Percentiles rank a stretch among this genome's conserved stretches.
Evolutionary conservation across 139 green algal genomes (phyloP).

Genomic region (Spirogloea muscicola): DNA sequence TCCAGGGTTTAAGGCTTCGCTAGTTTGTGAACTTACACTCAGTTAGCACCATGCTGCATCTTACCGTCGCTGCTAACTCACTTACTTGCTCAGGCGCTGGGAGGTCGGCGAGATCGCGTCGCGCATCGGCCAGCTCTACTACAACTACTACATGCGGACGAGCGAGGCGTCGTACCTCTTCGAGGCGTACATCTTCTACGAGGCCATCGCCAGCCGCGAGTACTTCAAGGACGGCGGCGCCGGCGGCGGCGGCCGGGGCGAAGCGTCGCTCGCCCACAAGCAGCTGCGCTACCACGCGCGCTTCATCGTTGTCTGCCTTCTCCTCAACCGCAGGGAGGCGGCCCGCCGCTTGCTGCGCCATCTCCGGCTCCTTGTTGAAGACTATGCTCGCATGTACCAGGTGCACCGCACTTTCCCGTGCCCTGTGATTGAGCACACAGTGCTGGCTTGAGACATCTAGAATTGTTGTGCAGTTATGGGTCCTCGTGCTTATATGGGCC

Average conservation of each 20-base stretch:
- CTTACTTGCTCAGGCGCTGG: constrained; percentile 21
- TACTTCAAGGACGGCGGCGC: constrained; percentile 48
- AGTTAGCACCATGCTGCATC: not conserved
- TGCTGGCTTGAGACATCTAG: too few species aligned
- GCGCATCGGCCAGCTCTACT: constrained; percentile 68
- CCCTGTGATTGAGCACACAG: too few species aligned
- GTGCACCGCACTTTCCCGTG: too few species aligned
- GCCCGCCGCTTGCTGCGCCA: constrained; percentile 61
- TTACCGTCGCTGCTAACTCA: not conserved
- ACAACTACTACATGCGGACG: constrained; percentile 62
- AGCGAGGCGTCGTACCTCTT: constrained; percentile 55
- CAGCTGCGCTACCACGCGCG: constrained; percentile 68
- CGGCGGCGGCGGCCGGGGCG: constrained; percentile 9
- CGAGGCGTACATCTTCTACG: constrained; percentile 69
- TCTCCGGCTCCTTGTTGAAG: constrained; percentile 57
- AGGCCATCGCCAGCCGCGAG: constrained; percentile 56
- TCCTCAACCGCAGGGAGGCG: constrained; percentile 55
- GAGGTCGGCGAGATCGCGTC: constrained; percentile 57
- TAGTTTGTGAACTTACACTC: not conserved
- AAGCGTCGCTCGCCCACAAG: constrained; percentile 46
- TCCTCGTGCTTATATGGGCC: too few species aligned
- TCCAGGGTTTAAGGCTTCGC: not conserved
- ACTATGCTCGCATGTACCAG: constrained; percentile 36
- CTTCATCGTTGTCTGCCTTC: constrained; percentile 71
- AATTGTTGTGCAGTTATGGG: too few species aligned